Percentiles rank a stretch among this genome's conserved stretches.
phyloP scores from a whole-genome alignment of 352 stramenopile species.

The Phytopythium vexans region DNA sequence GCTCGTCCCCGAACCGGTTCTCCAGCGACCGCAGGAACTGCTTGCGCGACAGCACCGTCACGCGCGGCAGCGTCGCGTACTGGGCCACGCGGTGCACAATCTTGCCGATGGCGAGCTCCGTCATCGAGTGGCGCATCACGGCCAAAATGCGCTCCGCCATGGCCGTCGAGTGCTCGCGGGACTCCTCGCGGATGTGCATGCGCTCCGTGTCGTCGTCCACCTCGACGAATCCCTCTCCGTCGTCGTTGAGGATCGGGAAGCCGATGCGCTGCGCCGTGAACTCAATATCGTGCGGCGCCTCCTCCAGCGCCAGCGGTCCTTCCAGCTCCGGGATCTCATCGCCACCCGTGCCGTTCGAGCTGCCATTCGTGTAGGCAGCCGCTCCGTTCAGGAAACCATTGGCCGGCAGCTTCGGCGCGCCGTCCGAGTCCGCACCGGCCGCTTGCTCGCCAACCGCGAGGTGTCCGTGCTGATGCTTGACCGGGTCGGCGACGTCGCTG shows the following conservation, averaged over 20 bases:
- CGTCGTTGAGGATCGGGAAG: conserved; percentile 55
- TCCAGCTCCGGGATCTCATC: not conserved
- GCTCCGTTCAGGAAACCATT: conserved; percentile 15
- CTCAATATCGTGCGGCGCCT: conserved; percentile 47
- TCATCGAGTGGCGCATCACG: conserved; percentile 80
- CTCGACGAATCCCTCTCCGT: conserved; percentile 20
- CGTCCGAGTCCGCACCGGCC: not conserved
- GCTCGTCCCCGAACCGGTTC: conserved; percentile 48
- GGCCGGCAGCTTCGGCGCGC: conserved; percentile 4
- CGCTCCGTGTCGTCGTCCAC: conserved; percentile 2
- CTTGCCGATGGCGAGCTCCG: conserved; percentile 76
- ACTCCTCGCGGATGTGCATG: conserved; percentile 61
- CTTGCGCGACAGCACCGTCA: conserved; percentile 70
- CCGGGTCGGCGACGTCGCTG: conserved; percentile 31
- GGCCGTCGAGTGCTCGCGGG: conserved; percentile 47
- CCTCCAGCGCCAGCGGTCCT: not conserved
- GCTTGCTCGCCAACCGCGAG: not conserved
- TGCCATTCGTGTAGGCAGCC: conserved; percentile 5
- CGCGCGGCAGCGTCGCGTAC: conserved; percentile 73
- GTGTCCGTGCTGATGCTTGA: conserved; percentile 10
- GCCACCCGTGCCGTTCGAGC: conserved; percentile 5
- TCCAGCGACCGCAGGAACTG: conserved; percentile 79
- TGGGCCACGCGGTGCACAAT: conserved; percentile 79
- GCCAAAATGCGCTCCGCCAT: conserved; percentile 81
- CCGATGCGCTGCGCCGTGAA: conserved; percentile 76